phyloP scores from a whole-genome alignment of 495 filamentous ascomycete species.

The Penicillium antarcticum region DNA sequence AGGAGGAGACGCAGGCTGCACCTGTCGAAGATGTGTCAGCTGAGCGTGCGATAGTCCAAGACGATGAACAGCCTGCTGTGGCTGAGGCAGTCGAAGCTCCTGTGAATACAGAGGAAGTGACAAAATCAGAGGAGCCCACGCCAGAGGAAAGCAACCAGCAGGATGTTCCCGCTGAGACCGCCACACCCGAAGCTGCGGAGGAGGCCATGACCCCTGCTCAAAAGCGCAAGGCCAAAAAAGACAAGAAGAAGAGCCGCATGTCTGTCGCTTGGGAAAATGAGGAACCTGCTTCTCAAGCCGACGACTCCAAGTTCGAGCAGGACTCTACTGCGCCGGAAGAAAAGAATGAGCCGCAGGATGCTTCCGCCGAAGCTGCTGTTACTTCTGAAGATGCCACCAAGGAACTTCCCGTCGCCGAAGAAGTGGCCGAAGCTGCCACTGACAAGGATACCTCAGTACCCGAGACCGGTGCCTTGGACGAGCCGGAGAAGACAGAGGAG shows the following conservation, averaged over 20 bases:
- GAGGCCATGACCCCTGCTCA: constrained; percentile 24
- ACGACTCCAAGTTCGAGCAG: constrained; percentile 12
- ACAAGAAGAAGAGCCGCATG: constrained; percentile 27
- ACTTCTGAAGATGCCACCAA: neutral
- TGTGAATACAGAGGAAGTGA: neutral
- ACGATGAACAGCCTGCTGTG: neutral
- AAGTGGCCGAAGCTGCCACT: neutral
- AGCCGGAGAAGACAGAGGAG: neutral
- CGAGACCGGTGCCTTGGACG: too few relatives aligned
- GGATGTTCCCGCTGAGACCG: constrained; percentile 1
- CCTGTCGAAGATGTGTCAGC: neutral
- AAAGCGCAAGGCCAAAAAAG: constrained; percentile 7
- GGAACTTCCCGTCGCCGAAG: neutral
- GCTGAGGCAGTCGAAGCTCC: neutral
- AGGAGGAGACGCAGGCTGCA: too few relatives aligned
- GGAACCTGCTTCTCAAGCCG: constrained; percentile 2
- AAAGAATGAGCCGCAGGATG: neutral
- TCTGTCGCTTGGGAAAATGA: constrained; percentile 18
- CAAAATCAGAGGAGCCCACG: neutral
- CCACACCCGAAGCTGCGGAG: neutral
- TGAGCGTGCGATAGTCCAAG: neutral
- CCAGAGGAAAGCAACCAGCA: neutral
- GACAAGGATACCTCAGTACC: neutral
- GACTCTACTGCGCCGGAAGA: neutral
- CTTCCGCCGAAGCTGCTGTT: neutral